These are phyloP conservation scores for Cymbidium sinense DNA, from an alignment of 106 monocot species.

Conservation along the genomic window DNA sequence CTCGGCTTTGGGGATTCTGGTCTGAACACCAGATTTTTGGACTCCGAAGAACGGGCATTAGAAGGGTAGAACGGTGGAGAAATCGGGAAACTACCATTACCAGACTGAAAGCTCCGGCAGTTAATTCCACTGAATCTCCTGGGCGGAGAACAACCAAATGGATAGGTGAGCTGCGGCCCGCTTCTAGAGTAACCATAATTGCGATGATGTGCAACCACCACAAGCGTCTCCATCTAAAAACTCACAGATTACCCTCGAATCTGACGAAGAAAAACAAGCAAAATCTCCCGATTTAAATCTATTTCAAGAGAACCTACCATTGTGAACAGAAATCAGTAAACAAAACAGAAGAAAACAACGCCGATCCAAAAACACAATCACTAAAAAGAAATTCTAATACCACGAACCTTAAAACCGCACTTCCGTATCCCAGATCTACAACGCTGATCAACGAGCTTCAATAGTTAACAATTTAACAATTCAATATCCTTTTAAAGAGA, in stretches of 20 bases:
- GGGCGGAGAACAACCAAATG: conserved; percentile 11
- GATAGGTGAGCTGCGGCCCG: conserved; percentile 8
- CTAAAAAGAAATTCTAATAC: neutral
- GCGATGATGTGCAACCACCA: conserved; percentile 18
- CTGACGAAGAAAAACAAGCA: neutral
- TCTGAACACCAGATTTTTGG: conserved; percentile 4
- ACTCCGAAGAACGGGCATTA: neutral
- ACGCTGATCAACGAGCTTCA: neutral
- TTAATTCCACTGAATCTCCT: conserved; percentile 22
- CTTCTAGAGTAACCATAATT: conserved; percentile 15
- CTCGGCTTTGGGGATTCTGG: conserved; percentile 27
- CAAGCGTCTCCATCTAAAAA: conserved; percentile 24
- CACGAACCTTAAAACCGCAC: neutral
- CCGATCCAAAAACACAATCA: neutral
- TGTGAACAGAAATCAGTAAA: neutral
- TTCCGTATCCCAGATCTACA: neutral
- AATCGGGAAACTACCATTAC: conserved; percentile 11
- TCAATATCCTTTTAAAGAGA: neutral
- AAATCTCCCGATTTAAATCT: neutral
- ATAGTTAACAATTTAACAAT: neutral
- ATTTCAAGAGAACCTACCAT: neutral
- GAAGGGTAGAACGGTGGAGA: neutral
- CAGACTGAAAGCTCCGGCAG: conserved; percentile 26
- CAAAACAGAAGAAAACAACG: neutral
- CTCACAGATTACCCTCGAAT: neutral